Evolutionary conservation across 2,329 filamentous ascomycete genomes (phyloP).

Genomic region (Aspergillus sp.): DNA sequence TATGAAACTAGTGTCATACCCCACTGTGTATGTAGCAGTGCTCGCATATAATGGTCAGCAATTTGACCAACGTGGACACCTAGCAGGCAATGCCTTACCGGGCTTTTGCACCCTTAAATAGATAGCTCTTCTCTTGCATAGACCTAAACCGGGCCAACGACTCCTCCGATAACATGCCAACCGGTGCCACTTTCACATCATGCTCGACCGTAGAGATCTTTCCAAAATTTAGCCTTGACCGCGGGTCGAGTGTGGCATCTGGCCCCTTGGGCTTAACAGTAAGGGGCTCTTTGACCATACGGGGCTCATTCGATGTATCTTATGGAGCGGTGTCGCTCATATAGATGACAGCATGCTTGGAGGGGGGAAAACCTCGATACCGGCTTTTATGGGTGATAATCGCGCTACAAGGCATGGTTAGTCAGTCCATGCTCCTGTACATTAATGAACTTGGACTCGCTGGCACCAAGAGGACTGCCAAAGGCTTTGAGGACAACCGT

Average conservation of each 20-base stretch:
- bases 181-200: slow-evolving; percentile 47
- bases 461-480: slow-evolving; percentile 38
- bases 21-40: too few species aligned
- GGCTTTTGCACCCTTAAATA: too few species aligned
- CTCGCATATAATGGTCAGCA: too few species aligned
- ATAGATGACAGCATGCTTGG: slow-evolving; percentile 46
- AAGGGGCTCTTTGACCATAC: slow-evolving; percentile 44
- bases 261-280: slow-evolving; percentile 26
- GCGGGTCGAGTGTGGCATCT: slow-evolving; percentile 26
- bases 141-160: slow-evolving; percentile 31
- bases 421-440: too few species aligned
- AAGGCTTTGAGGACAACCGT: slow-evolving; percentile 38
- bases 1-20: too few species aligned
- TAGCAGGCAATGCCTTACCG: too few species aligned
- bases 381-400: slow-evolving; percentile 35
- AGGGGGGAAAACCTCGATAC: slow-evolving; percentile 3
- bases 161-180: slow-evolving; percentile 39
- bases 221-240: slow-evolving; percentile 48
- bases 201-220: slow-evolving; percentile 49
- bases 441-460: slow-evolving; percentile 26
- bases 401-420: slow-evolving; percentile 30
- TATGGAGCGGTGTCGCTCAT: slow-evolving; percentile 26
- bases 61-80: too few species aligned
- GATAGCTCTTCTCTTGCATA: slow-evolving; percentile 25
- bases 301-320: slow-evolving; percentile 30